These are phyloP conservation scores for Fraxinus angustifolia DNA, from an alignment of 305 asterid genomes.

Conservation along the genomic window DNA sequence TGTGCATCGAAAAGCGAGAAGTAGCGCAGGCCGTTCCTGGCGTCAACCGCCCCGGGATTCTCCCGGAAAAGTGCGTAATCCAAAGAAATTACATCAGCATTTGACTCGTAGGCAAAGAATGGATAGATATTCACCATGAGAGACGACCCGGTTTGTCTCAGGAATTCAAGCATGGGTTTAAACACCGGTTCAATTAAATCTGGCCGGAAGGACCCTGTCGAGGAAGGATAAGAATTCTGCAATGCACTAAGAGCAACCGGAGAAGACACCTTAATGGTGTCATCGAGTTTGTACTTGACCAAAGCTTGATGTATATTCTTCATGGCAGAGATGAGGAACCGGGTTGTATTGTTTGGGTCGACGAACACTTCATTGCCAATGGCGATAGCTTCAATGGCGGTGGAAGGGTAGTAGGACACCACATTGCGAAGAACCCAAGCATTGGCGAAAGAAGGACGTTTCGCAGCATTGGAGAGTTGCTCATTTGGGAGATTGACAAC, in stretches of 20 bases:
- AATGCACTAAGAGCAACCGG: conserved; percentile 78
- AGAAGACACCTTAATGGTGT: conserved; percentile 59
- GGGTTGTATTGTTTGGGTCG: conserved; percentile 69
- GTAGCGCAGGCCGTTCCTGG: conserved; percentile 66
- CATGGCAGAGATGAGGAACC: conserved; percentile 70
- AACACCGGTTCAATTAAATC: conserved; percentile 61
- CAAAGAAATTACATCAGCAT: conserved; percentile 69
- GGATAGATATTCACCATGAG: conserved; percentile 88
- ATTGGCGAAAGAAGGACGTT: conserved; percentile 64
- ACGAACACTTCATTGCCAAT: conserved; percentile 94
- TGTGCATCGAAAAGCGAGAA: conserved; percentile 85
- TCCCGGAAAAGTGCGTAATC: conserved; percentile 75
- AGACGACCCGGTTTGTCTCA: conserved; percentile 61
- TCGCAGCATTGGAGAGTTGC: conserved; percentile 63
- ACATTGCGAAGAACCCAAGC: conserved; percentile 67
- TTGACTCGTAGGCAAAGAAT: conserved; percentile 80
- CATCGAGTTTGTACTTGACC: conserved; percentile 46
- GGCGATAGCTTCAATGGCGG: conserved; percentile 73
- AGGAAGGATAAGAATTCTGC: conserved; percentile 82
- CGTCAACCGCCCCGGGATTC: conserved; percentile 73
- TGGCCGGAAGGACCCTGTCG: conserved; percentile 75
- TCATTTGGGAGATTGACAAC: conserved; percentile 83
- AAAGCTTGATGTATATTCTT: conserved; percentile 64
- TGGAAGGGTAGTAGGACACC: conserved; percentile 62
- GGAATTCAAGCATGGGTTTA: conserved; percentile 75